A percentile compares a stretch with the other conserved stretches of the same genome.
Conservation (phyloP, 306 rosid genomes). For the Boehmeria nivea region DNA sequence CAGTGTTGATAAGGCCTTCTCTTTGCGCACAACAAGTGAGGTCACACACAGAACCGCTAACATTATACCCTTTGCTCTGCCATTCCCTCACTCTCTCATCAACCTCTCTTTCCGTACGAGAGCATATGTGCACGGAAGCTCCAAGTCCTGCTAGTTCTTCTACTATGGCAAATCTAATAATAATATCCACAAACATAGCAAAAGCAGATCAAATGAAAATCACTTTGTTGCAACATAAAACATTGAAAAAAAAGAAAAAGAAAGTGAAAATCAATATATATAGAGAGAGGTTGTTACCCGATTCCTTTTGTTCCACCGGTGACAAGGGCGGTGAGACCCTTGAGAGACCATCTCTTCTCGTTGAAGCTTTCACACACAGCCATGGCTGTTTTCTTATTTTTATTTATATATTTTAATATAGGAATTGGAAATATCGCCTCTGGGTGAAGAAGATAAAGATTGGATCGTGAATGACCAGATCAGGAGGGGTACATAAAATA, state of each 20-base stretch:
- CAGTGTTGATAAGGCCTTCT: slow-evolving; percentile 28
- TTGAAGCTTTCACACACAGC: slow-evolving; percentile 15
- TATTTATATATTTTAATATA: neutral
- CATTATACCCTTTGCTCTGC: slow-evolving; percentile 33
- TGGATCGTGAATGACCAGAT: too few species aligned
- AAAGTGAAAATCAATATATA: neutral
- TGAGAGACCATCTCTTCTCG: slow-evolving; percentile 41
- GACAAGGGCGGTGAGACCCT: slow-evolving; percentile 46
- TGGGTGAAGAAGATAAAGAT: too few species aligned
- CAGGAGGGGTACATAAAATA: too few species aligned
- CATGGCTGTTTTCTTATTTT: slow-evolving; percentile 8
- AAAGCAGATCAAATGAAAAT: too few species aligned
- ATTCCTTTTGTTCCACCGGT: slow-evolving; percentile 51
- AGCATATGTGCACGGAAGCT: slow-evolving; percentile 38
- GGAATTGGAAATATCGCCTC: too few species aligned
- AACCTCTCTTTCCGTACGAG: slow-evolving; percentile 30
- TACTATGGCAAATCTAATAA: slow-evolving; percentile 35
- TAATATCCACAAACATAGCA: neutral
- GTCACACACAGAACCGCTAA: slow-evolving; percentile 43
- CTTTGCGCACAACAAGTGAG: slow-evolving; percentile 21
- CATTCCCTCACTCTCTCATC: slow-evolving; percentile 29
- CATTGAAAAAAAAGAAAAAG: too few species aligned
- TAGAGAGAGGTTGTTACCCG: slow-evolving; percentile 20
- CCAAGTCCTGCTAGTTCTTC: slow-evolving; percentile 48
- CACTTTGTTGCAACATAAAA: too few species aligned